Evolutionary conservation across 139 green algal genomes (phyloP), one percentile per base, ranked within the genome.

Genomic region (Ettlia oleoabundans): DNA sequence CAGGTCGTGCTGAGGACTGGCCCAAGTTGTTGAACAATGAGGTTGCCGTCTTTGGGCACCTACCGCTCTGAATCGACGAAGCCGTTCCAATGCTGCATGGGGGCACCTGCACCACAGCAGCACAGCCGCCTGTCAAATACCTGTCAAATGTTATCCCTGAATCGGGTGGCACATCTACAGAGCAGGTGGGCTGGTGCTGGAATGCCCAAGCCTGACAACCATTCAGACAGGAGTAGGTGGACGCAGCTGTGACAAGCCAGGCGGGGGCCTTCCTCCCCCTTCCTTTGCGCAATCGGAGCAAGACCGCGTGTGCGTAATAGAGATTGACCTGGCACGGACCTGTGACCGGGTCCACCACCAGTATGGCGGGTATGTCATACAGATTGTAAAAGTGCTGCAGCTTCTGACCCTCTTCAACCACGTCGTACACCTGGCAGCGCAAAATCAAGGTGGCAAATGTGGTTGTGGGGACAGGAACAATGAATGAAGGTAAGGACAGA

Each of bases 301-400:
- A 28, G 4, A 68, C 62, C 28, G n/a, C n/a, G 3, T 38, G 21
- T 13, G 1, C n/a, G 22, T 38, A 67, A 32, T 38, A 67, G 22
- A 2, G 22, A 5, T 9, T n/a, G 22, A 3, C 61, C 26, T 2
- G 9, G 1, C 69, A 7, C 71, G 0, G 51, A 67, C 72, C 91
- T 0, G 94, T 97, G 41, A 95, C 40, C 22, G 94, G 94, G 83
- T 97, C 94, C 18, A 97, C 66, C 10, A 98, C 86, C 37, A 94
- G 62, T 3, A 89, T 86, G 26, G 81, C 79, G 19, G 94, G 94
- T 79, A 96, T 58, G 32, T 87, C 68, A 62, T 65, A n/a, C 30
- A 93, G 47, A 33, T 82, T 67, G 80, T 97, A 97, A 61, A 86
- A 91, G 24, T 67, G 69, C n/a, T 81, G 77, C 77, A 97, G 69